A percentile compares a stretch with the other conserved stretches of the same genome.
phyloP scores from a whole-genome alignment of 1,284 basidiomycete species.

The Melampsora allii-populina region DNA sequence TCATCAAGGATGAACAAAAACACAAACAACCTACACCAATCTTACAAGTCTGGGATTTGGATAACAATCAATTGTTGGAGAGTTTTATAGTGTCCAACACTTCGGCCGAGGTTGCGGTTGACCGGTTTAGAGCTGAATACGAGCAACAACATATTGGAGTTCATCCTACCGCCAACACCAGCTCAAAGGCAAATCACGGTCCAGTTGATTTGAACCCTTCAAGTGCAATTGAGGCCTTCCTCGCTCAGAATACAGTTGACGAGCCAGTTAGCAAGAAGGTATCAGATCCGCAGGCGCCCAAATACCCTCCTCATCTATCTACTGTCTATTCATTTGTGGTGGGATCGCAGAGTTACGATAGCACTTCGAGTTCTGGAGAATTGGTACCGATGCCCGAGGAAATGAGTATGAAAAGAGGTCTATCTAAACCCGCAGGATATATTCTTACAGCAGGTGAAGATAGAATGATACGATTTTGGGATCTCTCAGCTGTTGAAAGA shows the following conservation, averaged over 20 bases:
- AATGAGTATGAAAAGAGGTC: slow-evolving; percentile 42
- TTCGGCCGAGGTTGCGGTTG: slow-evolving; percentile 34
- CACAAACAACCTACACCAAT: slow-evolving; percentile 43
- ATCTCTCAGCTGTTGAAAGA: slow-evolving; percentile 64
- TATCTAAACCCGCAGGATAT: slow-evolving; percentile 59
- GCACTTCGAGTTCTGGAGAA: slow-evolving; percentile 40
- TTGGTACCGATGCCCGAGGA: slow-evolving; percentile 53
- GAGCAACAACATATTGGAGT: slow-evolving; percentile 14
- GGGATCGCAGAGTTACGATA: slow-evolving; percentile 68
- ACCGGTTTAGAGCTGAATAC: slow-evolving; percentile 38
- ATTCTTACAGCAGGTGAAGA: slow-evolving; percentile 79
- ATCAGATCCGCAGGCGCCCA: not conserved
- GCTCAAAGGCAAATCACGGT: not conserved
- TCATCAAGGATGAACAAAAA: slow-evolving; percentile 41
- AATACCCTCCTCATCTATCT: slow-evolving; percentile 12
- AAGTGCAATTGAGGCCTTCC: slow-evolving; percentile 32
- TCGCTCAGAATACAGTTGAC: slow-evolving; percentile 15
- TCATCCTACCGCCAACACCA: slow-evolving; percentile 1
- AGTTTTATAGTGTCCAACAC: slow-evolving; percentile 30
- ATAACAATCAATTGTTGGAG: slow-evolving; percentile 42
- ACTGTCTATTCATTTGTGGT: slow-evolving; percentile 64
- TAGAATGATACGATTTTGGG: slow-evolving; percentile 74
- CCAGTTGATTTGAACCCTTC: slow-evolving; percentile 16
- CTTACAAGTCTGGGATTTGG: slow-evolving; percentile 52
- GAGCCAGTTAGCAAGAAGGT: not conserved